A percentile compares a stretch with the other conserved stretches of the same genome.
These are phyloP conservation scores for Scedosporium minutisporum DNA, from an alignment of 2,329 filamentous ascomycete species.

Conservation along the genomic window DNA sequence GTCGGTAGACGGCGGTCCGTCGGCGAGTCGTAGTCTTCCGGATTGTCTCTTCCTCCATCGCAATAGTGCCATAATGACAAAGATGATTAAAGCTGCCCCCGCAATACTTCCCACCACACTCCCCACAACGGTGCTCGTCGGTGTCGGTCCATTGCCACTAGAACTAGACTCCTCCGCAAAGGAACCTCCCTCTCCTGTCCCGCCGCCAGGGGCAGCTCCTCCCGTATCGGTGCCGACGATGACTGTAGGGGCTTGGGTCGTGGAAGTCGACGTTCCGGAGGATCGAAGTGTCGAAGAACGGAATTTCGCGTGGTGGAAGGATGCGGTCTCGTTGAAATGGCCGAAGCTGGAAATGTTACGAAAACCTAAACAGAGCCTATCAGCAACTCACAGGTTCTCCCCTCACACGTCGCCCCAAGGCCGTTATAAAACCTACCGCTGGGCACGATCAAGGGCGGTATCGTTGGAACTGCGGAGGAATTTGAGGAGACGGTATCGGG, in stretches of 20 bases:
- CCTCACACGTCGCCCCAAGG: not conserved
- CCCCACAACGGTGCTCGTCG: slow-evolving; percentile 32
- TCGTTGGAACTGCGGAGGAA: not conserved
- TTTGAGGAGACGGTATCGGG: not conserved
- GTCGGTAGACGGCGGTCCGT: slow-evolving; percentile 21
- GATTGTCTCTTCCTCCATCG: slow-evolving; percentile 44
- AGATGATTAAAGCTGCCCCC: slow-evolving; percentile 45
- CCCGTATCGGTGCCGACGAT: slow-evolving; percentile 13
- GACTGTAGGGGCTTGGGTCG: slow-evolving; percentile 11
- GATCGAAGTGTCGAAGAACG: not conserved
- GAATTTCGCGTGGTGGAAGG: not conserved
- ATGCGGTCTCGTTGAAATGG: not conserved
- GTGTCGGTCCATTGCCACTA: slow-evolving; percentile 10
- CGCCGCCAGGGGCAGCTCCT: slow-evolving; percentile 12
- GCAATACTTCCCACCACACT: slow-evolving; percentile 49
- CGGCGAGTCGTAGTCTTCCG: slow-evolving; percentile 32
- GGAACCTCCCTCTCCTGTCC: slow-evolving; percentile 7
- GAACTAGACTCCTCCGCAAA: slow-evolving; percentile 12
- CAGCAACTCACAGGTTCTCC: not conserved
- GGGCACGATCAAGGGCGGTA: not conserved
- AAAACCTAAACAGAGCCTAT: not conserved
- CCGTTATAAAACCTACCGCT: not conserved
- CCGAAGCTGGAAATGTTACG: not conserved
- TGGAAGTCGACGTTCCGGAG: not conserved
- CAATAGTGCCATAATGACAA: slow-evolving; percentile 43